A percentile compares a stretch with the other conserved stretches of the same genome.
Conservation (phyloP, 208 protist species). For the Acanthamoeba lenticulata region DNA sequence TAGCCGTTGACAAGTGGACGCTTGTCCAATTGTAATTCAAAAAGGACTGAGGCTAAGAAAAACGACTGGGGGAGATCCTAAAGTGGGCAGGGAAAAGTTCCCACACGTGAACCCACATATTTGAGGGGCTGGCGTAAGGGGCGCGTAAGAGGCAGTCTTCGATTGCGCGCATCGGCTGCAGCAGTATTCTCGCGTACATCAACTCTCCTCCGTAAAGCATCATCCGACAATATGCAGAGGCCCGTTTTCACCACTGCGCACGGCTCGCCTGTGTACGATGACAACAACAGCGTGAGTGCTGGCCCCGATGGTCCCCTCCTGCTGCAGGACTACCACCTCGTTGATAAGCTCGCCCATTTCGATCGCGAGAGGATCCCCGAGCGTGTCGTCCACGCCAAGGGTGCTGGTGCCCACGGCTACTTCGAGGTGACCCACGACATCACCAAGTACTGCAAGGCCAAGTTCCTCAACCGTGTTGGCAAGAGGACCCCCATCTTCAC, state of each 20-base stretch:
- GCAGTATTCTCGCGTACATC: not conserved
- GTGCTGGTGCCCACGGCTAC: constrained; percentile 84
- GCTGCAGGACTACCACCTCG: constrained; percentile 84
- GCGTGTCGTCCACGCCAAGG: constrained; percentile 82
- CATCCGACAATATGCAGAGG: not conserved
- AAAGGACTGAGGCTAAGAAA: too few relatives aligned
- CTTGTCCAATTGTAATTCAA: too few relatives aligned
- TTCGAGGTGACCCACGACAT: constrained; percentile 87
- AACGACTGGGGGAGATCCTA: too few relatives aligned
- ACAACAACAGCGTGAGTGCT: constrained; percentile 81
- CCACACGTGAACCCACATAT: too few relatives aligned
- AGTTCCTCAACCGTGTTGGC: constrained; percentile 85
- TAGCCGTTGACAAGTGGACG: too few relatives aligned
- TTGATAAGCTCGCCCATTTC: constrained; percentile 88
- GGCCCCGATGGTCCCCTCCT: constrained; percentile 81
- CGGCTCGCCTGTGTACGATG: constrained; percentile 79
- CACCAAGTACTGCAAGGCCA: constrained; percentile 85
- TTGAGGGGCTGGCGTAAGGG: not conserved
- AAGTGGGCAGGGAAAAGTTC: too few relatives aligned
- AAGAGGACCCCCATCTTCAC: constrained; percentile 88
- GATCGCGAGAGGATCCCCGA: constrained; percentile 88
- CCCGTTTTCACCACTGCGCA: constrained; percentile 74
- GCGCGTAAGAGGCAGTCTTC: not conserved
- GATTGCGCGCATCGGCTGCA: not conserved
- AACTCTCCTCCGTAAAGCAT: not conserved